Evolutionary conservation across 163 green algal genomes (phyloP), one percentile per base, ranked within the genome.

Genomic region (Chlorella variabilis): DNA sequence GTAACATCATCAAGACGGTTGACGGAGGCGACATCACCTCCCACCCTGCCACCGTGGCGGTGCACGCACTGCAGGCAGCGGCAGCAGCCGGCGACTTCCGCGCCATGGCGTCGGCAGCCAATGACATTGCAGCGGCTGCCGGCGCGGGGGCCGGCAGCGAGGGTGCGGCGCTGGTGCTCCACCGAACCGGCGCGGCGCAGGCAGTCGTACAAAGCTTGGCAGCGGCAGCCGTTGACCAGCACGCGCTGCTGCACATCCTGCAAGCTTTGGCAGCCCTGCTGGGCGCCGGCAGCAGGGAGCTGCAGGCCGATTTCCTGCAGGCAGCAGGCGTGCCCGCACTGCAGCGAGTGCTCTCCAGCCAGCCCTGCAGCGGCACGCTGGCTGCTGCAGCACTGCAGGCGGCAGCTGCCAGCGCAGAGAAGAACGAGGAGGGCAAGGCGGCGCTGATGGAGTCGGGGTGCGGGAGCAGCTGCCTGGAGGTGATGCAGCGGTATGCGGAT

Each of bases 401-500:
- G 2, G 84, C 77, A 0, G 80, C 78, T 1, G 81, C 87, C 29
- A 66, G 65, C 11, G 78, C 78, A 3, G 45, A 45, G 5, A 90
- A 88, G 39, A 77, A 85, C 45, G 89, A 93, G 73, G 71, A 74
- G 45, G 85, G 82, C 66, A 93, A 93, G 71, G 81, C 56, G 8
- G 83, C 71, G 0, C 33, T 85, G 3, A 84, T 93, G 78, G 82
- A 85, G 4, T 63, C 61, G 11, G 88, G 78, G 13, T 42, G 83
- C 58, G 79, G 75, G 18, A 27, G 33, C 51, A 36, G 29, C 56
- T 48, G 81, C n/a, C n/a, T 88, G 51, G 78, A 67, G 23, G 38
- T n/a, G 21, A 38, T 86, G 23, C 39, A 73, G 70, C 38, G 34
- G 15, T 42, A 71, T 11, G 71, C 45, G 34, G 56, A 31, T 11